Base-by-base conservation (phyloP, 176 grass and related monocot genomes). In the Zizania latifolia region DNA sequence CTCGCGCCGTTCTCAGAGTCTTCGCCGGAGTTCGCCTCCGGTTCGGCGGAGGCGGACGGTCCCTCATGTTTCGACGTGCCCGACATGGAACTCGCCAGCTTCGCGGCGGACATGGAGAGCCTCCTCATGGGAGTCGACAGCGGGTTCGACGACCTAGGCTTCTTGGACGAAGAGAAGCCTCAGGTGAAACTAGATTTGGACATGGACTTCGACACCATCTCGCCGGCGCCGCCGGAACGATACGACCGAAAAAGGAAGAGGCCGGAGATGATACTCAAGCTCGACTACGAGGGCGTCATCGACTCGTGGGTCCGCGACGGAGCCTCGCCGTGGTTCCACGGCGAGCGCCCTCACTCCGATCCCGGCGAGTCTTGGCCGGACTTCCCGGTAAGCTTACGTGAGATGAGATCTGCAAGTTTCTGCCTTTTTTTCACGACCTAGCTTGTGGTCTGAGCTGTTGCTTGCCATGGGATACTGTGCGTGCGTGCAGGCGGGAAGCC, bases 251-350 rank as follows among this genome's bases (percentile, higher is more conserved):
- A 86, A 51, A 79, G 61, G 35, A 77, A 85, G 44, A 58, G 59
- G 32, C 28, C 81, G 14, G 76, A 77, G 71, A 68, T 81, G 84
- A 90, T 90, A 59, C 84, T 99, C 19, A 92, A 75, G 55, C 81
- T 99, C 45, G 77, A 99, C 83, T 99, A 99, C 74, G 92, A 94
- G n/a, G 80, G 77, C 14, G 89, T 99, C 33, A 90, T 99, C 54
- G 45, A 77, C 28, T 82, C 86, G 24, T 99, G 95, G 95, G 44
- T 48, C 60, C 82, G 68, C 17, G 87, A 92, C 36, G 84, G 84
- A 1, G 36, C 82, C 39, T 92, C 84, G 14, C 91, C 86, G 14
- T 99, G 95, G 95, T 88, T 88, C 39, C 71, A 86, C 31, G 91
- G 95, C 26, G 82, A 94, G 64, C 87, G 82, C 21, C 92, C 92